Conservation (phyloP, 805 yeast species). For the Candida michaelii region DNA sequence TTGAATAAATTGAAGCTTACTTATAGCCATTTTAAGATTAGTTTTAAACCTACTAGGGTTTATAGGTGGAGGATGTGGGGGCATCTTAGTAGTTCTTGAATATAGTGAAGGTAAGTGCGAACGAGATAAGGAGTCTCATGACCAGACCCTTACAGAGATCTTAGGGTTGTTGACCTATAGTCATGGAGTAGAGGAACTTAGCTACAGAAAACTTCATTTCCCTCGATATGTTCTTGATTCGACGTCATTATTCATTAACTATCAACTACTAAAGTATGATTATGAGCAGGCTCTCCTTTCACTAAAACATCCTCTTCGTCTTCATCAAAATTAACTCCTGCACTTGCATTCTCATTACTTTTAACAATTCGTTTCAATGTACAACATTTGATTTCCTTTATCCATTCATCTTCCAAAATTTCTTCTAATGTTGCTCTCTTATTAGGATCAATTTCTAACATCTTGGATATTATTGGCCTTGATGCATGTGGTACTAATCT, state of each 20-base stretch:
- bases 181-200: no score
- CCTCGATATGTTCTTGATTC: no score
- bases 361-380: slow-evolving; percentile 38
- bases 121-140: background rate
- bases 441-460: slow-evolving; percentile 60
- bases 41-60: slow-evolving; percentile 39
- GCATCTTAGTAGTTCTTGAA: slow-evolving; percentile 8
- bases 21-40: slow-evolving; percentile 64
- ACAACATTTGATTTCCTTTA: slow-evolving; percentile 59
- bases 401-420: slow-evolving; percentile 71
- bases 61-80: slow-evolving; percentile 26
- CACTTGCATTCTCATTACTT: slow-evolving; percentile 19
- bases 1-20: slow-evolving; percentile 67
- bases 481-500: slow-evolving; percentile 81
- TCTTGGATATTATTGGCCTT: slow-evolving; percentile 68
- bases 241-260: slow-evolving; percentile 12
- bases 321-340: slow-evolving; percentile 29
- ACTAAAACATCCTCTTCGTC: slow-evolving; percentile 38
- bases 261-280: slow-evolving; percentile 37
- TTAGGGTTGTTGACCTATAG: no score
- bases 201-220: no score
- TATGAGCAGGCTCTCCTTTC: slow-evolving; percentile 39
- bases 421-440: slow-evolving; percentile 68
- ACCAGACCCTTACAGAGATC: no score
- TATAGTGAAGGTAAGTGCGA: background rate